Percentiles rank a stretch among this genome's conserved stretches.
Evolutionary conservation across 345 rosid genomes (phyloP).

Genomic region (Ailanthus altissimus): DNA sequence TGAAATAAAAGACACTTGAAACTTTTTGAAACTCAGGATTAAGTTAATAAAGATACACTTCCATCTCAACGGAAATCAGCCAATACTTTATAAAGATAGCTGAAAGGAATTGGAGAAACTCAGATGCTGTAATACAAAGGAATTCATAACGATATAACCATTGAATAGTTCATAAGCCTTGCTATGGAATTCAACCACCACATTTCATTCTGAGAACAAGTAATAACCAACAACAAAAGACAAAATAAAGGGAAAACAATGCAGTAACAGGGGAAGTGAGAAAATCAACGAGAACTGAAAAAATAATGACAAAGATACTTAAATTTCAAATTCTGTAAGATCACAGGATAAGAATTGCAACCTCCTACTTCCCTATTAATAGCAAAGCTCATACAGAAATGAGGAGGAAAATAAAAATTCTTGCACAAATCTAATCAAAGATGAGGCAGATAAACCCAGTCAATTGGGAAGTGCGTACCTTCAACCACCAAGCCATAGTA

Average conservation of each 20-base stretch:
- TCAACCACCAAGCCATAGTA: slow-evolving; percentile 89
- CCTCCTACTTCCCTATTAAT: background rate
- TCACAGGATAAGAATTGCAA: background rate
- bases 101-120: background rate
- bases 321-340: background rate
- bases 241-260: background rate
- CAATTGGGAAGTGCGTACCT: slow-evolving; percentile 42
- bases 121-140: background rate
- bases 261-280: background rate
- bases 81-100: background rate
- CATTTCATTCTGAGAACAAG: background rate
- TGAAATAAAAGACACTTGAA: background rate
- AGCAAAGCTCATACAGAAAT: background rate
- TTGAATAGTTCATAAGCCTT: background rate
- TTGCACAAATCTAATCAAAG: background rate
- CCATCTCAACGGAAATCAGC: background rate
- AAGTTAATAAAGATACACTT: background rate
- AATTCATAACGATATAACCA: background rate
- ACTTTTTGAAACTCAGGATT: background rate
- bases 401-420: background rate
- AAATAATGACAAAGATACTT: background rate
- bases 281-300: background rate
- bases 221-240: too few species aligned
- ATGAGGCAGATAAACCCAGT: background rate
- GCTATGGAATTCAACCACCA: background rate